Percentiles rank a stretch among this genome's conserved stretches.
These are phyloP conservation scores for Lasiodiplodia sp. DNA, from an alignment of 2,329 filamentous ascomycete species.

Conservation along the genomic window DNA sequence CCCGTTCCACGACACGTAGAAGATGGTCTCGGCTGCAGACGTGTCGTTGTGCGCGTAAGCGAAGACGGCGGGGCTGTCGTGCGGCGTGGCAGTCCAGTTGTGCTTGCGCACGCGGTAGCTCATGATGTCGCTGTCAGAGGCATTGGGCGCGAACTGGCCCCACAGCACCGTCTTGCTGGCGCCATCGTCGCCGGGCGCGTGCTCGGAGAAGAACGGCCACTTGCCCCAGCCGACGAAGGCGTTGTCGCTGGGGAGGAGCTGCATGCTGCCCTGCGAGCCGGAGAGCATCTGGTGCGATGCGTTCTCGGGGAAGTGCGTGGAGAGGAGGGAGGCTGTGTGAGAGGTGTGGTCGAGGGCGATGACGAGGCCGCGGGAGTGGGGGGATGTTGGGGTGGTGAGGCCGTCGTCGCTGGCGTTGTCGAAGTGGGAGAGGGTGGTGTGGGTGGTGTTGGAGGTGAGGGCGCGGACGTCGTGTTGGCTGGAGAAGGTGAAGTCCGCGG, in stretches of 20 bases:
- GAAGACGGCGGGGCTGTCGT: constrained; percentile 32
- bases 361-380: constrained; percentile 44
- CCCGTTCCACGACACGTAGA: constrained; percentile 40
- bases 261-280: constrained; percentile 52
- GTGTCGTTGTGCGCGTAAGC: constrained; percentile 30
- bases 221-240: constrained; percentile 60
- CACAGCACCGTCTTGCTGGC: constrained; percentile 54
- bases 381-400: constrained; percentile 30
- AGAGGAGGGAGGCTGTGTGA: constrained; percentile 52
- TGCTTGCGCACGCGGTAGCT: constrained; percentile 46
- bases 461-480: constrained; percentile 15
- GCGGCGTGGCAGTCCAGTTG: constrained; percentile 35
- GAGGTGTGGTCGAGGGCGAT: constrained; percentile 48
- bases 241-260: constrained; percentile 53
- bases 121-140: constrained; percentile 39
- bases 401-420: constrained; percentile 54
- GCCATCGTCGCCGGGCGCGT: constrained; percentile 33
- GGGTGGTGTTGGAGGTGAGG: constrained; percentile 51
- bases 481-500: constrained; percentile 31
- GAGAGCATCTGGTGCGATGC: constrained; percentile 50
- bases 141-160: constrained; percentile 23
- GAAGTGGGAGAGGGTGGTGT: constrained; percentile 61
- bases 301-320: constrained; percentile 51
- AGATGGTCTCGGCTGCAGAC: constrained; percentile 31
- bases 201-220: constrained; percentile 59